phyloP scores from a whole-genome alignment of 164 flowering plant species.

The Chloranthus sessilifolius region DNA sequence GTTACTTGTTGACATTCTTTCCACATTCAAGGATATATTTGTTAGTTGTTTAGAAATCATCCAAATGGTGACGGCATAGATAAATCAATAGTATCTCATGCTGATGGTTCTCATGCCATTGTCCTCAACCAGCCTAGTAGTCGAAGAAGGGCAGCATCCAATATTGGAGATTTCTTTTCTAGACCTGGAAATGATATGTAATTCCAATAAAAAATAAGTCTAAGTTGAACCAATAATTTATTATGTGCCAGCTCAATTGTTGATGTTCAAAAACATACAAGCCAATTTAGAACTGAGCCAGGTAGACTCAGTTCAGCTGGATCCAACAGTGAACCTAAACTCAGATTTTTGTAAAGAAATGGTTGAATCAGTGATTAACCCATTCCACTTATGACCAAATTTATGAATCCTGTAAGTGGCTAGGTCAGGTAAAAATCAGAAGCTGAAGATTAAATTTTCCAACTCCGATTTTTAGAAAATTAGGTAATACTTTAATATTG shows the following conservation, averaged over 20 bases:
- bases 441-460: background rate
- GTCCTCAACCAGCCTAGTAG: constrained; percentile 86
- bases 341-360: too few species aligned
- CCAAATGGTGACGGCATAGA: too few species aligned
- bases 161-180: constrained; percentile 60
- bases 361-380: too few species aligned
- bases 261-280: background rate
- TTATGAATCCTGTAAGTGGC: background rate
- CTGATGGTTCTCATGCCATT: constrained; percentile 67
- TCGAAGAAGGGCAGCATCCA: constrained; percentile 70
- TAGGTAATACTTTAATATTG: background rate
- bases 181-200: constrained; percentile 57
- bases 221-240: background rate
- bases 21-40: too few species aligned
- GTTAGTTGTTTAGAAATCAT: too few species aligned
- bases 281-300: too few species aligned
- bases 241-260: background rate
- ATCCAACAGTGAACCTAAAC: too few species aligned
- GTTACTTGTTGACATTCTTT: too few species aligned
- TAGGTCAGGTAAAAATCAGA: background rate
- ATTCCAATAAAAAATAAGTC: background rate
- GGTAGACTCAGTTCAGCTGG: too few species aligned
- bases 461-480: background rate
- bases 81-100: too few species aligned
- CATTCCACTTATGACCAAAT: too few species aligned